A percentile compares a stretch with the other conserved stretches of the same genome.
phyloP scores from a whole-genome alignment of 768 basidiomycete species.

The Suillus hirtellus region DNA sequence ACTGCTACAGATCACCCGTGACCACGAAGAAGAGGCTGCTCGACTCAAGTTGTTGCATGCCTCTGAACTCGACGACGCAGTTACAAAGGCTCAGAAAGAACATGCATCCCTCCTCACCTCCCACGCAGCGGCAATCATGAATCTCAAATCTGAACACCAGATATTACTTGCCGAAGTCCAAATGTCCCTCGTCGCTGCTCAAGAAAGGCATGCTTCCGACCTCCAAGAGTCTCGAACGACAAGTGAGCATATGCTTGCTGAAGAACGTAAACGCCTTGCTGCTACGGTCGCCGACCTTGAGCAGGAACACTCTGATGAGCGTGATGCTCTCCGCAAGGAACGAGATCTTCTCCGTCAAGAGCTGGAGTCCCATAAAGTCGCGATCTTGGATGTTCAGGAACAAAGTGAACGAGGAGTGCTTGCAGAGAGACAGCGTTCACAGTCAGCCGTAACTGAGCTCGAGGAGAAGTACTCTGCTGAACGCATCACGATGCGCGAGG shows the following conservation, averaged over 20 bases:
- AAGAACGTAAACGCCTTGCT: constrained; percentile 50
- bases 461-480: constrained; percentile 24
- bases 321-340: constrained; percentile 39
- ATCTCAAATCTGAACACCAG: constrained; percentile 50
- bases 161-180: constrained; percentile 43
- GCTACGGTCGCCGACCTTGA: constrained; percentile 51
- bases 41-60: constrained; percentile 51
- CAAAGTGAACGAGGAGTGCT: constrained; percentile 23
- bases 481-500: constrained; percentile 38
- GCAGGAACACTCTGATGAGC: constrained; percentile 48
- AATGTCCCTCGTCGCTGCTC: constrained; percentile 38
- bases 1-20: constrained; percentile 54
- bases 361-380: constrained; percentile 56
- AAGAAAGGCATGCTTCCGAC: constrained; percentile 34
- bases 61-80: constrained; percentile 34
- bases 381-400: constrained; percentile 30
- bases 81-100: constrained; percentile 37
- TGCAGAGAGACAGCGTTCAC: constrained; percentile 29
- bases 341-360: constrained; percentile 46
- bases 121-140: constrained; percentile 44
- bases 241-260: constrained; percentile 36
- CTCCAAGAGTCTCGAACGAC: constrained; percentile 39
- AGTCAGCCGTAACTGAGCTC: constrained; percentile 20
- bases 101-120: constrained; percentile 34
- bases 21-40: constrained; percentile 57